Base-by-base conservation (phyloP, 805 yeast species). In the Saturnispora halmiae region DNA sequence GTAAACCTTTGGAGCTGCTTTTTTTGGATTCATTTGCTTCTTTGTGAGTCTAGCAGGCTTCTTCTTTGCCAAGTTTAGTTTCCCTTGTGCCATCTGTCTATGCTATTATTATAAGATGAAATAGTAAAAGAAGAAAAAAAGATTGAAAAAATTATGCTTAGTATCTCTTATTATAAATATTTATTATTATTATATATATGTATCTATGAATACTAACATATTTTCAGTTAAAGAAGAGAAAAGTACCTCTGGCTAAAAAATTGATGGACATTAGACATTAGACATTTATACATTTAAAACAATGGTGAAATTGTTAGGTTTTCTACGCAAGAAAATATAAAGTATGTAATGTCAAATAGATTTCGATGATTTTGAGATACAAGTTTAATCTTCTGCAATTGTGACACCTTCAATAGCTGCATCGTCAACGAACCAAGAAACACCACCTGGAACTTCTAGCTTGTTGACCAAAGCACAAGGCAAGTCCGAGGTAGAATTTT, bases 401-500 rank as follows among this genome's bases (percentile, higher is more conserved):
- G 51, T 46, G 30, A 81, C 84, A 21, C 82, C 85, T 16, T 68
- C 63, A 30, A 84, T 63, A 1, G 96, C 95, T n/a, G 72, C 75
- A 41, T 75, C 73, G 59, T 85, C 80, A 32, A 85, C 90, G 59
- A 87, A 83, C 96, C 96, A 88, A 34, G 70, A 56, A 8, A 82
- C 86, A 15, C 75, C 72, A 20, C 45, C 46, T 8, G 22, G 35
- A 4, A 47, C 45, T 4, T 66, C 69, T 34, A 77, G 57, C 13
- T 72, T 71, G 56, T 82, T 86, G 45, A 88, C 94, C 46, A 79
- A 65, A 46, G 78, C 81, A 43, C 85, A 72, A 24, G 97, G 97
- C 48, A 82, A 67, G 10, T 58, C 58, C 3, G 52, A 45, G 38
- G 66, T 44, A 14, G 24, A 26, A 41, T 68, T 59, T 42, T 66